A percentile compares a stretch with the other conserved stretches of the same genome.
phyloP scores from a whole-genome alignment of 345 rosid genomes.

The Draba incana region DNA sequence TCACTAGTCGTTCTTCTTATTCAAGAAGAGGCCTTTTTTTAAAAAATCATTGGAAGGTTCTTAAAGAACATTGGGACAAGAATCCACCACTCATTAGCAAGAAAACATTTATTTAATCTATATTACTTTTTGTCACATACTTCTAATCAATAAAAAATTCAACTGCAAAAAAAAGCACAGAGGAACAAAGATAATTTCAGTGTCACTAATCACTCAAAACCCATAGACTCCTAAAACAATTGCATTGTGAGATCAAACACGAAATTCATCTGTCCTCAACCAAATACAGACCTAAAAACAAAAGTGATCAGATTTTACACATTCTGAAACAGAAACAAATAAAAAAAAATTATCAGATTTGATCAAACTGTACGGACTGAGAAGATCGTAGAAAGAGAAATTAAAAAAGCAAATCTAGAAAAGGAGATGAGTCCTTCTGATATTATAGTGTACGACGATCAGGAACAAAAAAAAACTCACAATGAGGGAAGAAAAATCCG shows the following conservation, averaged over 20 bases:
- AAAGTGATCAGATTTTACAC: slow-evolving; percentile 1
- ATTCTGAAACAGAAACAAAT: not conserved
- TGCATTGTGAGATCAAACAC: slow-evolving; percentile 33
- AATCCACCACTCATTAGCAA: slow-evolving; percentile 32
- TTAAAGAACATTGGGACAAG: slow-evolving; percentile 16
- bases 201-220: slow-evolving; percentile 27
- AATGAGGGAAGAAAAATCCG: slow-evolving; percentile 12
- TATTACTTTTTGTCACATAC: slow-evolving; percentile 15
- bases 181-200: slow-evolving; percentile 22
- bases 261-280: not conserved
- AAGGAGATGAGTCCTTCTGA: not conserved
- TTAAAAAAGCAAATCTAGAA: slow-evolving; percentile 11
- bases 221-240: too few species aligned
- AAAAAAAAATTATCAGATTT: slow-evolving; percentile 21
- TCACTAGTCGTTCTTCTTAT: slow-evolving; percentile 24
- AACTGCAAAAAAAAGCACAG: not conserved
- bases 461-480: slow-evolving; percentile 9
- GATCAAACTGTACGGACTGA: slow-evolving; percentile 33
- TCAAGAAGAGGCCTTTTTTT: not conserved
- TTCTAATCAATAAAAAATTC: not conserved
- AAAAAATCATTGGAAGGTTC: slow-evolving; percentile 14
- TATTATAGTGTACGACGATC: slow-evolving; percentile 22
- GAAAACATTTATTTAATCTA: not conserved
- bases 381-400: slow-evolving; percentile 22
- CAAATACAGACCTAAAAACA: not conserved